phyloP scores from a whole-genome alignment of 805 yeast genomes.

The Sugiyamaella lignohabitans region DNA sequence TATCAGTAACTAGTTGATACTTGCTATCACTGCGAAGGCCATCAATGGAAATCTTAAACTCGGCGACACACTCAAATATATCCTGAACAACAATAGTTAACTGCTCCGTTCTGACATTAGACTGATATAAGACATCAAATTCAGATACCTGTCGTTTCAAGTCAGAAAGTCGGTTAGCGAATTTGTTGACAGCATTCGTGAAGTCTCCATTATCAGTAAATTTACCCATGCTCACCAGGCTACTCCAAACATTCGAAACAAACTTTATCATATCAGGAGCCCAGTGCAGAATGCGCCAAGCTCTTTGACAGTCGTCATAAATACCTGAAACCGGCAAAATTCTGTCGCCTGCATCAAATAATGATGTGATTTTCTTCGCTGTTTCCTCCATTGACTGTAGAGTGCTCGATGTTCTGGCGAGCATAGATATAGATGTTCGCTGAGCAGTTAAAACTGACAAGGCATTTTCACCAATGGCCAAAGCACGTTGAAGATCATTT shows the following conservation, averaged over 20 bases:
- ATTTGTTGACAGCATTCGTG: not conserved
- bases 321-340: not conserved
- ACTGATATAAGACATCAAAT: not conserved
- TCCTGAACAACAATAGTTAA: too few relatives aligned
- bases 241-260: not conserved
- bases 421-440: not conserved
- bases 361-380: not conserved
- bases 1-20: not conserved
- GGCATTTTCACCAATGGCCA: conserved; percentile 70
- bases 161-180: not conserved
- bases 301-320: not conserved
- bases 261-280: not conserved
- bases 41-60: not conserved
- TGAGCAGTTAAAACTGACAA: not conserved
- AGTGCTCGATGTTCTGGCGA: not conserved
- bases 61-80: not conserved
- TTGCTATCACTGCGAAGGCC: not conserved
- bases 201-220: not conserved
- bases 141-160: not conserved
- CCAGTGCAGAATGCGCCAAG: not conserved
- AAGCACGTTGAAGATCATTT: conserved; percentile 64
- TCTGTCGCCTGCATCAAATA: not conserved
- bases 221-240: not conserved
- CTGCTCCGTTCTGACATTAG: not conserved
- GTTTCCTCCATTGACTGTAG: not conserved